Base-by-base conservation (phyloP, 1,284 basidiomycete species). In the Puccinia coronata region DNA sequence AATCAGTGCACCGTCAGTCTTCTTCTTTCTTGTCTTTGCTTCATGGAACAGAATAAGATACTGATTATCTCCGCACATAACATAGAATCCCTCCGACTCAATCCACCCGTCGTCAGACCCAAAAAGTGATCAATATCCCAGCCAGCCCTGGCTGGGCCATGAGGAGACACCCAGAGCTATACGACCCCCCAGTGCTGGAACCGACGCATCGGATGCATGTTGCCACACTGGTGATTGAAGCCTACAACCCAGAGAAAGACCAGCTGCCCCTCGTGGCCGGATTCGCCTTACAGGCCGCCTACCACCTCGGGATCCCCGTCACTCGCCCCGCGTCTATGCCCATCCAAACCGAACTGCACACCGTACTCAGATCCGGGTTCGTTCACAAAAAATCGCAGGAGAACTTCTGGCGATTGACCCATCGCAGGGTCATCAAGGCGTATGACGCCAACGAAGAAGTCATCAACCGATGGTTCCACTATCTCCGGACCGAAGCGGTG, bases 381-480 rank as follows among this genome's bases (percentile, higher is more conserved):
- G 92, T 91, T 11, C 92, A 96, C 87, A 99, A 99, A 86, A 98
- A 97, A 87, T 89, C 90, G 28, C 95, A 98, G 87, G 95, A 99
- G 88, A 98, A 98, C 88, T 99, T 98, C 86, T 92, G 95, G 87
- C 88, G 94, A 43, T 89, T 89, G 84, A 92, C 92, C 79, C 92
- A 96, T 86, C 92, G 92, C 84, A 89, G 96, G 20, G 90, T 90
- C 31, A 91, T 99, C 88, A 96, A 96, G 87, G 92, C 95, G 0
- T 98, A 90, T 89, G 96, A 99, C 86, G 90, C 95, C 14, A 90
- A 95, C 84, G 88, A 90, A 0, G 90, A 92, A 83, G 91, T 94
- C 1, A 89, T 99, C 8, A 91, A 93, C 70, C 88, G 91, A 78
- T 96, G 92, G 93, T 87, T 95, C 74, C 88, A 90, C 83, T 98